Evolutionary conservation across 495 filamentous ascomycete species (phyloP), one percentile per base, ranked within the genome.

Genomic region (Penicillium silybi): DNA sequence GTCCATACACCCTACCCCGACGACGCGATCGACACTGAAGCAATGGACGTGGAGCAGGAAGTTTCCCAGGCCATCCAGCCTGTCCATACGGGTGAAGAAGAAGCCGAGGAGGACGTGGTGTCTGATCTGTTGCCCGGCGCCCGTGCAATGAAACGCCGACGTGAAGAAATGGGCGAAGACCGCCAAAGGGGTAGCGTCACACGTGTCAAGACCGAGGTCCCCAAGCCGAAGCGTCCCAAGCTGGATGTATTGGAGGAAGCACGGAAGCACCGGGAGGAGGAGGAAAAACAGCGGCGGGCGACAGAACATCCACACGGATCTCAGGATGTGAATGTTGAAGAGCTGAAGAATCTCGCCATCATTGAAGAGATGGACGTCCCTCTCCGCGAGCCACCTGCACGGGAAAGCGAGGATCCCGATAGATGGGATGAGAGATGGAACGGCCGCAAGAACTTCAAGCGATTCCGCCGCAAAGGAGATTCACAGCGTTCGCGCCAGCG

Each of bases 371-470:
- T 93, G 76, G 81, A 87, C 16, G 57, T 97, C 9, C 74, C 69
- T 0, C 20, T 63, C 11, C 63, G 67, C 6, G 41, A 54, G 18
- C 44, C 43, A 16, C 48, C 49, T 45, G 16, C 25, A 1, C 41
- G 54, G 23, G 46, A 72, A 75, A 39, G 77, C 73, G 46, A 67
- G 26, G 74, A 74, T 19, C 76, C 78, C 46, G 79, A 80, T 9
- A 80, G 90, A 19, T 97, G 95, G 93, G 84, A 97, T 59, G 85
- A 90, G 2, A 75, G 77, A 32, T 98, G 95, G 95, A 96, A 97
- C 62, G 93, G 95, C 0, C 81, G 92, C 6, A 95, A 90, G 70
- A 97, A 98, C 58, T 98, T 97, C 75, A 98, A 98, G 68, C 85
- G 81, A 56, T 98, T 98, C 57, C 80, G 83, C 4, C 80, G 83